These are phyloP conservation scores for Diaporthe destruens DNA, from an alignment of 2,329 filamentous ascomycete species.

Conservation along the genomic window DNA sequence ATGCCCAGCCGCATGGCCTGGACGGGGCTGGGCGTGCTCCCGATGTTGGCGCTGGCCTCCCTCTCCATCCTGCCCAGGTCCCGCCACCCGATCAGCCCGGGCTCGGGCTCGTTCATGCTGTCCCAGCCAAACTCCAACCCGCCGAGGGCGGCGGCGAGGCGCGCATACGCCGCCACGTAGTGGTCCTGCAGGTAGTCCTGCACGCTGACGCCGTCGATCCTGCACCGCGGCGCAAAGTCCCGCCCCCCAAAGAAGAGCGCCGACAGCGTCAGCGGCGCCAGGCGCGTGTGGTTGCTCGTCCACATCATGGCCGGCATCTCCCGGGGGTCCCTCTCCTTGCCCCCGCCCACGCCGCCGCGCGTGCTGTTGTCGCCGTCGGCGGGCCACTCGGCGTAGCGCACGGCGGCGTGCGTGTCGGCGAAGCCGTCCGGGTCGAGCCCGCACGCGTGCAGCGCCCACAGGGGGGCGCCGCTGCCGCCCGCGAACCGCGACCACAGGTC, in stretches of 20 bases:
- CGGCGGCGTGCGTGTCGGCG: slow-evolving; percentile 44
- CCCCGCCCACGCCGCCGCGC: neutral
- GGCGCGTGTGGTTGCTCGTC: slow-evolving; percentile 47
- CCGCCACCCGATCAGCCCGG: slow-evolving; percentile 43
- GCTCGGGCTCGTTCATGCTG: slow-evolving; percentile 47
- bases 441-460: slow-evolving; percentile 47
- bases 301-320: slow-evolving; percentile 46
- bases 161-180: slow-evolving; percentile 44
- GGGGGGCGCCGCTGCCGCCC: slow-evolving; percentile 45
- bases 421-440: slow-evolving; percentile 45
- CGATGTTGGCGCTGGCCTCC: slow-evolving; percentile 44
- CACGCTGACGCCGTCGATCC: slow-evolving; percentile 45
- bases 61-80: slow-evolving; percentile 43
- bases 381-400: slow-evolving; percentile 46
- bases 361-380: slow-evolving; percentile 33
- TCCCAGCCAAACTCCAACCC: slow-evolving; percentile 45
- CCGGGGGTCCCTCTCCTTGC: slow-evolving; percentile 44
- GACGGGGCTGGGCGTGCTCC: slow-evolving; percentile 44
- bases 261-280: slow-evolving; percentile 44
- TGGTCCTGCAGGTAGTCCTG: slow-evolving; percentile 47
- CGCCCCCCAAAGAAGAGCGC: slow-evolving; percentile 45
- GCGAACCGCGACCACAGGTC: slow-evolving; percentile 46
- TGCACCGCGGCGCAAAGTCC: slow-evolving; percentile 44
- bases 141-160: slow-evolving; percentile 41
- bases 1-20: slow-evolving; percentile 45